Percentiles rank a stretch among this genome's conserved stretches.
Evolutionary conservation across 176 grass and related monocot genomes (phyloP).

Genomic region (Raddia distichophylla): DNA sequence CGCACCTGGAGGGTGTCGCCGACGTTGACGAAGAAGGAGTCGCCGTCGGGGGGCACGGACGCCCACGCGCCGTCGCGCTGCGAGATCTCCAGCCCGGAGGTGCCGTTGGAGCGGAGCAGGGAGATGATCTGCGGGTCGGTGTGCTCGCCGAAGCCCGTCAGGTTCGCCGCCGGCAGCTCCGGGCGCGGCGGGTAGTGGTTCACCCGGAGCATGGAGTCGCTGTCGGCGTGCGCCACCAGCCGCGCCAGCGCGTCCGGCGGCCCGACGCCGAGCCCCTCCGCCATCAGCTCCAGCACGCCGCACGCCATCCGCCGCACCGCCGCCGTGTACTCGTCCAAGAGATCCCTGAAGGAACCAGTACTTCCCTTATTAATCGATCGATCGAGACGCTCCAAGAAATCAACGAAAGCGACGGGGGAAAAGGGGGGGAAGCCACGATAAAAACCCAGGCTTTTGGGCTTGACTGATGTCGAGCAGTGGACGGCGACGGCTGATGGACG

Average conservation of each 20-base stretch:
- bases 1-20: slow-evolving; percentile 82
- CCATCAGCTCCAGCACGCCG: slow-evolving; percentile 76
- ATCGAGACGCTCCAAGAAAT: not conserved
- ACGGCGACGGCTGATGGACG: not conserved
- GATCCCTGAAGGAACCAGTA: slow-evolving; percentile 37
- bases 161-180: slow-evolving; percentile 20
- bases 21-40: slow-evolving; percentile 88
- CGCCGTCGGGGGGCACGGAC: slow-evolving; percentile 71
- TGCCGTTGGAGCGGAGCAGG: slow-evolving; percentile 82
- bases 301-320: slow-evolving; percentile 64
- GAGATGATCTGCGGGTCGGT: slow-evolving; percentile 95
- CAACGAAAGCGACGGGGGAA: not conserved
- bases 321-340: slow-evolving; percentile 65
- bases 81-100: slow-evolving; percentile 75
- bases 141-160: slow-evolving; percentile 97
- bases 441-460: not conserved
- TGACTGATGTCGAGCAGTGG: not conserved
- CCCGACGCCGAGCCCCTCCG: slow-evolving; percentile 64
- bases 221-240: slow-evolving; percentile 67
- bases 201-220: slow-evolving; percentile 68
- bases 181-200: slow-evolving; percentile 88
- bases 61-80: slow-evolving; percentile 63
- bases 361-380: not conserved
- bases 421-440: not conserved
- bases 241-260: slow-evolving; percentile 50